A percentile compares a stretch with the other conserved stretches of the same genome.
phyloP scores from a whole-genome alignment of 2,329 filamentous ascomycete species.

The Cytospora piceicola region DNA sequence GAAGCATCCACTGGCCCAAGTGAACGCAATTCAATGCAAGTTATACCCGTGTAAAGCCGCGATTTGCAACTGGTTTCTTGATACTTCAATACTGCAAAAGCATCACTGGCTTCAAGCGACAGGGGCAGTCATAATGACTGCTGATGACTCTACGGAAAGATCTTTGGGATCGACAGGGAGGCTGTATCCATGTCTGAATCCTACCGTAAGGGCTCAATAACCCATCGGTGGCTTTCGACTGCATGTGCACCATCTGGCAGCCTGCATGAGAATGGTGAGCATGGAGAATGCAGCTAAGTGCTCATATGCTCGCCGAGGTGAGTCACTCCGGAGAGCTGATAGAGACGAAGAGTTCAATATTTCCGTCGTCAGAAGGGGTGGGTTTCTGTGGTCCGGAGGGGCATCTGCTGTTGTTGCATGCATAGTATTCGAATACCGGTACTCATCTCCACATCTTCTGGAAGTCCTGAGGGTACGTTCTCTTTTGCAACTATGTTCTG shows the following conservation, averaged over 20 bases:
- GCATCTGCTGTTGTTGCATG: too few relatives aligned
- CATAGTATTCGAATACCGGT: too few relatives aligned
- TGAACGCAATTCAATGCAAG: not conserved
- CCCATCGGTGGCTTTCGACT: not conserved
- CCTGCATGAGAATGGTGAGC: not conserved
- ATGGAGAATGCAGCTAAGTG: not conserved
- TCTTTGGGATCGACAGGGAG: constrained; percentile 7
- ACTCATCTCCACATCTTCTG: too few relatives aligned
- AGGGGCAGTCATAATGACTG: constrained; percentile 3
- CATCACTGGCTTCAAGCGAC: not conserved
- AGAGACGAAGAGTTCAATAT: not conserved
- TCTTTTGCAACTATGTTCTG: too few relatives aligned
- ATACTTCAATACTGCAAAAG: not conserved
- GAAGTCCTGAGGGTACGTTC: too few relatives aligned
- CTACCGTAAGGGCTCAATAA: not conserved
- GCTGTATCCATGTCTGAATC: constrained; percentile 14
- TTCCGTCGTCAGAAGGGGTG: not conserved
- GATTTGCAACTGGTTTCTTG: not conserved
- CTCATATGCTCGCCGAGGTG: constrained; percentile 14
- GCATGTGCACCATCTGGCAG: not conserved
- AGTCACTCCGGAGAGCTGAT: constrained; percentile 12
- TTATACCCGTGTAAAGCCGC: not conserved
- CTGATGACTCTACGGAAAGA: constrained; percentile 13
- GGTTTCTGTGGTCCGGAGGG: not conserved
- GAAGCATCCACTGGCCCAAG: not conserved